Evolutionary conservation across 208 protist species (phyloP).

Genomic region (Porcisia hertigi): DNA sequence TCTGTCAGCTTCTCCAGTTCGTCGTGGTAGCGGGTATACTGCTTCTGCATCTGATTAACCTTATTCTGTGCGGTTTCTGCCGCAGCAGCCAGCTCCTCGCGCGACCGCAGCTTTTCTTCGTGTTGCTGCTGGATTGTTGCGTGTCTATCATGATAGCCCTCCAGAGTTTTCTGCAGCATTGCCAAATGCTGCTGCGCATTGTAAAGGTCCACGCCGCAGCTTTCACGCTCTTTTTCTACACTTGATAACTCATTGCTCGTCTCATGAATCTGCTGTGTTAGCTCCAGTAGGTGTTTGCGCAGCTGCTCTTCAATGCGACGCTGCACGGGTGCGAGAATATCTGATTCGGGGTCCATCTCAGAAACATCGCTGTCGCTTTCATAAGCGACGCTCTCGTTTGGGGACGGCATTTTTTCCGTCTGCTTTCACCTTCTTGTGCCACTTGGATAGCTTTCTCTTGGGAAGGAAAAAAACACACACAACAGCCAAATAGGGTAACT

Average conservation of each 20-base stretch:
- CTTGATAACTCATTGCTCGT: constrained; percentile 74
- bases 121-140: constrained; percentile 66
- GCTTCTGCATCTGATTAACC: constrained; percentile 88
- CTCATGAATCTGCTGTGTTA: constrained; percentile 86
- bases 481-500: not conserved
- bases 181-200: constrained; percentile 94
- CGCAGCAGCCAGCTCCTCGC: constrained; percentile 60
- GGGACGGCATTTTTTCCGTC: constrained; percentile 23
- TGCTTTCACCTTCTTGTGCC: not conserved
- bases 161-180: constrained; percentile 91
- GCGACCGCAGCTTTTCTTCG: constrained; percentile 79
- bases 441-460: not conserved
- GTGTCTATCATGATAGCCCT: constrained; percentile 91
- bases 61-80: constrained; percentile 67
- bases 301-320: constrained; percentile 90
- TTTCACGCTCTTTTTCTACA: constrained; percentile 85
- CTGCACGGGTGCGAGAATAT: constrained; percentile 85
- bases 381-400: constrained; percentile 47
- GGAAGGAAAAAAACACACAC: not conserved
- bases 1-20: constrained; percentile 93
- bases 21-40: constrained; percentile 85
- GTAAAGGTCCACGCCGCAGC: constrained; percentile 95
- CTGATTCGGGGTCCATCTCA: constrained; percentile 89
- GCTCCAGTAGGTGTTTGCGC: constrained; percentile 82
- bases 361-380: constrained; percentile 83